A percentile compares a stretch with the other conserved stretches of the same genome.
These are phyloP conservation scores for Hypoxylon perforatum DNA, from an alignment of 495 filamentous ascomycete species.

Conservation along the genomic window DNA sequence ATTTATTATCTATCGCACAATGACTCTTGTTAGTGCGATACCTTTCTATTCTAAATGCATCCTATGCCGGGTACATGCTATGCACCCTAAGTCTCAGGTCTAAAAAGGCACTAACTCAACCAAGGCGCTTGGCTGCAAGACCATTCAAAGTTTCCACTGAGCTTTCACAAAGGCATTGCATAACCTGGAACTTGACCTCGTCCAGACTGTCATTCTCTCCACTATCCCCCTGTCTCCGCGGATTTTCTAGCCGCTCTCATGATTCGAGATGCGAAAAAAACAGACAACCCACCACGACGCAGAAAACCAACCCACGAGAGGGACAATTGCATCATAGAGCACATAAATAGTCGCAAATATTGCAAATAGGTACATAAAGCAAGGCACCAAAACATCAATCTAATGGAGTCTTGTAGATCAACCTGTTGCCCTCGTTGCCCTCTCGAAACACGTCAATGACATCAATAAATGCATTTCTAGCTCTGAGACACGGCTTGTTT, in stretches of 20 bases:
- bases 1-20: neutral
- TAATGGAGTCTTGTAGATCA: neutral
- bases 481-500: constrained; percentile 1
- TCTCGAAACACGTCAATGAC: constrained; percentile 1
- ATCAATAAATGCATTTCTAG: neutral
- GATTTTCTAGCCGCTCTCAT: too few species aligned
- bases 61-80: too few species aligned
- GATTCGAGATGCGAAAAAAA: neutral
- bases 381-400: neutral
- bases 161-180: too few species aligned
- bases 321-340: neutral
- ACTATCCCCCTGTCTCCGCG: too few species aligned
- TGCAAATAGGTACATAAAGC: too few species aligned
- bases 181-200: too few species aligned
- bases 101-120: neutral
- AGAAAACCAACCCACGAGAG: too few species aligned
- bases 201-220: too few species aligned
- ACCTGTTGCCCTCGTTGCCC: neutral
- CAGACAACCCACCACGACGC: neutral
- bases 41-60: neutral
- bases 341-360: too few species aligned
- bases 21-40: neutral
- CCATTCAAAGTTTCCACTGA: too few species aligned
- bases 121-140: too few species aligned
- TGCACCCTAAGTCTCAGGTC: neutral